Evolutionary conservation across 2,329 filamentous ascomycete species (phyloP), one percentile per base, ranked within the genome.

Genomic region (Biscogniauxia marginata): DNA sequence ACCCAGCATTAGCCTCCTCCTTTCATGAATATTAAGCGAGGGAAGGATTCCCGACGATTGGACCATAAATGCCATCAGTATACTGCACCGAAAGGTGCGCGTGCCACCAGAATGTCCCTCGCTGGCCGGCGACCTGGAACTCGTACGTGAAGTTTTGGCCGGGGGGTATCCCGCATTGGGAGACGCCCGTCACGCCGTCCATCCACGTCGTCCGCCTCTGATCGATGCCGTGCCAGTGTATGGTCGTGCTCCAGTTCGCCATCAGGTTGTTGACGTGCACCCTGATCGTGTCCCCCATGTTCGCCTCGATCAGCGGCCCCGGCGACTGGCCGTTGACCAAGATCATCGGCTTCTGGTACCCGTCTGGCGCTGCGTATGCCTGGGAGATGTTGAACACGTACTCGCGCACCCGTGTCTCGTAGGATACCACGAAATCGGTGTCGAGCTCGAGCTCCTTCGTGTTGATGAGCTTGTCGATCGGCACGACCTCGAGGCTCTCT

Each of bases 221-320:
- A 63, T 82, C 84, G 59, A 90, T 76, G 18, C 87, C 87, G 65
- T 90, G 87, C 74, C 86, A 90, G 65, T 90, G 87, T 13, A 90
- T 75, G 48, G 80, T 79, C 2, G 86, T 84, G 53, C 68, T 73
- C 49, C 60, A 60, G 39, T 70, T 65, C 13, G 60, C 24, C 63
- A 77, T 70, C 7, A 60, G 61, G 63, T 79, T 79, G 50, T 70
- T 66, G 4, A 79, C 75, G 3, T 64, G 64, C 13, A 79, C 70
- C 2, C 73, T 66, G 43, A 80, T 61, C 19, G 71, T 72, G 60
- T 80, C 78, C 8, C 77, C 77, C 2, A 67, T 68, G 57, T 74
- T 74, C 7, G 74, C 77, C 63, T 79, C 75, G 51, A 79, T 72
- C 50, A 77, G 59, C 11, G 77, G 77, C 0, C 77, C 76, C 0